Conservation (phyloP, 805 yeast genomes). For the Priceomyces carsonii region DNA sequence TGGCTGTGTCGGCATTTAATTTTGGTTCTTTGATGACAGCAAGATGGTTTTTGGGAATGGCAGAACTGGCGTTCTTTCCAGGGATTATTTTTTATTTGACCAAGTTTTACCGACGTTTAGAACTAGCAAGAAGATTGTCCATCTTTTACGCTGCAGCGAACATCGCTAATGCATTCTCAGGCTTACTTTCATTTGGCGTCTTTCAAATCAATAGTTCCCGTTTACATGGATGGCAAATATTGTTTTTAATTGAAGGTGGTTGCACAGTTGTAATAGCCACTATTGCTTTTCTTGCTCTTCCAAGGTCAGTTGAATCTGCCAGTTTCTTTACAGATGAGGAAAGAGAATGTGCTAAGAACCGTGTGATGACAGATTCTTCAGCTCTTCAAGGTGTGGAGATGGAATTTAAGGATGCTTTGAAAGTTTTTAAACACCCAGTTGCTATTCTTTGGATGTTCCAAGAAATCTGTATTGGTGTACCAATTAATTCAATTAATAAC, state of each 20-base stretch:
- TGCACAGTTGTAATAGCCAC: conserved; percentile 37
- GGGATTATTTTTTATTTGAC: conserved; percentile 39
- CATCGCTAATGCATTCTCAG: conserved; percentile 39
- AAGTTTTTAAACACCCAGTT: conserved; percentile 47
- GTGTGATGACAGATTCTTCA: conserved; percentile 48
- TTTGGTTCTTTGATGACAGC: conserved; percentile 36
- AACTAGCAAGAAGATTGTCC: conserved; percentile 36
- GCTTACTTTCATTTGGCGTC: conserved; percentile 31
- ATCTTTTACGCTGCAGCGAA: conserved; percentile 37
- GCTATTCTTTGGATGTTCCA: conserved; percentile 45
- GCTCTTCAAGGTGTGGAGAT: conserved; percentile 36
- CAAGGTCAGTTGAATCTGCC: conserved; percentile 36
- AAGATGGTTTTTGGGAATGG: conserved; percentile 38
- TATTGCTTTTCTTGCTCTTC: conserved; percentile 33
- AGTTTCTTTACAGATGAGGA: conserved; percentile 42
- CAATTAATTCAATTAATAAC: conserved; percentile 47
- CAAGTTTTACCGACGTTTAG: conserved; percentile 38
- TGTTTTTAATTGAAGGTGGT: conserved; percentile 48
- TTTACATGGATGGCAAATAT: conserved; percentile 49
- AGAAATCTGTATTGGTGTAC: conserved; percentile 50
- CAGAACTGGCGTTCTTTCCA: conserved; percentile 40
- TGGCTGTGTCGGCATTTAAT: conserved; percentile 39
- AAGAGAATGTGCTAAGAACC: conserved; percentile 33
- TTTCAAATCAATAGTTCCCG: conserved; percentile 39
- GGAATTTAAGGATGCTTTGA: conserved; percentile 40